A percentile compares a stretch with the other conserved stretches of the same genome.
phyloP scores from a whole-genome alignment of 2,329 filamentous ascomycete genomes.

The Aspergillus carbonarius region DNA sequence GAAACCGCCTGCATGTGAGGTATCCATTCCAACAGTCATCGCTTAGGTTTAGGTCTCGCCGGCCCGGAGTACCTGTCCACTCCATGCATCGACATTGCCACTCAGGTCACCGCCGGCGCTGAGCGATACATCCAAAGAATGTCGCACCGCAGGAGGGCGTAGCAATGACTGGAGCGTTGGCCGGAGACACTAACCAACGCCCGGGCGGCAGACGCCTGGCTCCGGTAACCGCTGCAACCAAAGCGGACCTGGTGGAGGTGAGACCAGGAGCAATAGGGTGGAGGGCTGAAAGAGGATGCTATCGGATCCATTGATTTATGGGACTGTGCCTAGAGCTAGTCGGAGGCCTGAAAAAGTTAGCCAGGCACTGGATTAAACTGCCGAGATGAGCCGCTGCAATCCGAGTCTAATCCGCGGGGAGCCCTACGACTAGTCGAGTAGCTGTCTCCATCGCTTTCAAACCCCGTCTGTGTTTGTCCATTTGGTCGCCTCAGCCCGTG shows the following conservation, averaged over 20 bases:
- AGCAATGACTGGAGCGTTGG: not conserved
- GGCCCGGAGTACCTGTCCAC: not conserved
- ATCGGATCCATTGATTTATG: not conserved
- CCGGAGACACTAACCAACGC: constrained; percentile 1
- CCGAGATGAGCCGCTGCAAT: not conserved
- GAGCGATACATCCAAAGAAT: constrained; percentile 2
- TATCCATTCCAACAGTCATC: constrained; percentile 10
- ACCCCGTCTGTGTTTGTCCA: not conserved
- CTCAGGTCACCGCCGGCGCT: constrained; percentile 2
- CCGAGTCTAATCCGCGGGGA: not conserved
- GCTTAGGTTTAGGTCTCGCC: not conserved
- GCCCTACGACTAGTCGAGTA: not conserved
- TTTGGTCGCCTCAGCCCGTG: not conserved
- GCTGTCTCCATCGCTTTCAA: not conserved
- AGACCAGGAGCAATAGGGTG: not conserved
- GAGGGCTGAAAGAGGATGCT: not conserved
- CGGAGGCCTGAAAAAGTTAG: not conserved
- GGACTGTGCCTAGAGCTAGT: not conserved
- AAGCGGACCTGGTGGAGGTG: not conserved
- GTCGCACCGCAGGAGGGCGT: constrained; percentile 6
- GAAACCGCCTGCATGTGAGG: constrained; percentile 18
- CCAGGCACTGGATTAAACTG: not conserved
- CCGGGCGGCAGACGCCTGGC: constrained; percentile 1
- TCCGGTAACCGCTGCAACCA: not conserved
- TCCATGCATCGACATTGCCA: constrained; percentile 4